Base-by-base conservation (phyloP, 176 grass and related monocot genomes). In the Coix lacrymajobi region DNA sequence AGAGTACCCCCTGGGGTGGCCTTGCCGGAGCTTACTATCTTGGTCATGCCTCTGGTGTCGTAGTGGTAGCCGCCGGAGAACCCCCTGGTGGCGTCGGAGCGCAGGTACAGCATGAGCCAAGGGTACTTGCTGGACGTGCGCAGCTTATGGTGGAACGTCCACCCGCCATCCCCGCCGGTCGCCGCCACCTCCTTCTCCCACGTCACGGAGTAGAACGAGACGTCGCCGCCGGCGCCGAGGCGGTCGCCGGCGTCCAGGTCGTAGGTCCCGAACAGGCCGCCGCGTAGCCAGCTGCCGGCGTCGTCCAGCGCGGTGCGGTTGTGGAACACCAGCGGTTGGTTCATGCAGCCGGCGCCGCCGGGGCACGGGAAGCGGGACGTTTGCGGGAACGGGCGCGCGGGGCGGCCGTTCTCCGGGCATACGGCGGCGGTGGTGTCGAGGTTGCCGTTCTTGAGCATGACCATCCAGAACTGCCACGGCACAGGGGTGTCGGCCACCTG, bases 401-500 rank as follows among this genome's bases (percentile, higher is more conserved):
- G 86, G 38, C 83, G 83, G 81, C 95, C 95, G 52, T 98, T 80
- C 30, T 92, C 30, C 6, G 92, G 95, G 45, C 95, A 98, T 36
- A 90, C 52, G 60, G 84, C 86, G 6, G 92, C 95, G 0, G 86
- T 72, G 69, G 92, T 94, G 87, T 98, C 90, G 31, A 98, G 75
- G 75, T 98, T 98, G 37, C 95, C 92, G 70, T 98, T 98, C 85
- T 98, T 98, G 72, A 98, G 91, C 95, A 98, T 98, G 43, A 94
- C 19, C 95, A 98, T 98, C 95, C 90, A 98, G 86, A 98, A 98
- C 40, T 98, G 86, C 95, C 95, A 98, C 14, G 90, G 90, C 17
- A 5, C 4, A 29, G 78, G 88, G 75, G 30, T 38, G 70, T 94
- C 92, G 3, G 66, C 22, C 19, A 95, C 90, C 84, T 94, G 71